Conservation (phyloP, 192 early-diverging fungal species). For the Backusella psychrophila region DNA sequence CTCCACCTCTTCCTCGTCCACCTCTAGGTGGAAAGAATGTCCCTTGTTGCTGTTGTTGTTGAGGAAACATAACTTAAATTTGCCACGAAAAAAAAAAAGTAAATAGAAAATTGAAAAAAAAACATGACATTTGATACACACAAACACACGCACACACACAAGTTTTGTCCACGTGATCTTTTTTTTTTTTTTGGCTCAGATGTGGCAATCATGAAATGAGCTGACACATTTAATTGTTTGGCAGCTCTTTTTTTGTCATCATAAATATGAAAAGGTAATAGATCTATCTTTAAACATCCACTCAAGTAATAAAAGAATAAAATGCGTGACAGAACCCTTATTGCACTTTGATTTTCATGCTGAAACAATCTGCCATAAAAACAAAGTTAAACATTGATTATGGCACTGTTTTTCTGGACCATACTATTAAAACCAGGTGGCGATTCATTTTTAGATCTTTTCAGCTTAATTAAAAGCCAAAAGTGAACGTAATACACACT, state of each 20-base stretch:
- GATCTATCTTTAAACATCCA: neutral
- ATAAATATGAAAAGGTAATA: neutral
- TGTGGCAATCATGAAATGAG: too few relatives aligned
- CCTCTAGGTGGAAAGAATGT: neutral
- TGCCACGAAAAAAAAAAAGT: neutral
- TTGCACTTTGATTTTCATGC: neutral
- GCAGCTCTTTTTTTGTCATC: neutral
- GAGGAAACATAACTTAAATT: neutral
- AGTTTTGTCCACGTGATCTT: neutral
- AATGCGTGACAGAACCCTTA: neutral
- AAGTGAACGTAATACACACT: neutral
- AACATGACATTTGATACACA: neutral
- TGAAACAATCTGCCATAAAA: neutral
- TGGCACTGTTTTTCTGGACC: neutral
- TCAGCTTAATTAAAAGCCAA: neutral
- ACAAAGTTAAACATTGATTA: neutral
- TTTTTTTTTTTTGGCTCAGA: neutral
- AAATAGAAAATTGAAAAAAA: neutral
- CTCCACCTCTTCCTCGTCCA: neutral
- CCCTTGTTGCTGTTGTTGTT: neutral
- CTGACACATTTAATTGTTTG: too few relatives aligned
- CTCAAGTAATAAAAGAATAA: neutral
- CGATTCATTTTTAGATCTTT: neutral
- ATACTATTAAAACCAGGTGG: neutral
- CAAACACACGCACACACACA: neutral